Base-by-base conservation (phyloP, 2,329 filamentous ascomycete genomes). In the Fusarium virguliforme region DNA sequence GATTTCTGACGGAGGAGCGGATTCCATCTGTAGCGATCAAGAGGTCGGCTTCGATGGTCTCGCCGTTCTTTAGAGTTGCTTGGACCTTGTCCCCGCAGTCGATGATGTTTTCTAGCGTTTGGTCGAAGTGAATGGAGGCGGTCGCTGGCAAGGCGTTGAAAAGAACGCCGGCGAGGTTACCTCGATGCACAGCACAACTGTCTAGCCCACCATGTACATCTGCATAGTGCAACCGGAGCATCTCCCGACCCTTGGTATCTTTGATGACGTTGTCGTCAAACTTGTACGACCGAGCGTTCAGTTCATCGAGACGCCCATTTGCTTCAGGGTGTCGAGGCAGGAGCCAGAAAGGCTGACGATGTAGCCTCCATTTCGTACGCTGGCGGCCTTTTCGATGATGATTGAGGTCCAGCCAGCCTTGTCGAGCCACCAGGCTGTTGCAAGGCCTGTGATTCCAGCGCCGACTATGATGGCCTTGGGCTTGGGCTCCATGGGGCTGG, bases 341-440 rank as follows among this genome's bases (percentile, higher is more conserved):
- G 22, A 46, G 24, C 41, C 41, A 6, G 41, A 46, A n/a, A 46
- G 41, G 18, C 41, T 46, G 24, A 46, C 24, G 13, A 46, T 24
- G 13, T 46, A 46, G 8, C 41, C 41, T 28, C 41, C 41, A 28
- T 46, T 13, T 46, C 41, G 24, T 13, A 46, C 41, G 13, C 41
- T 46, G 8, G 41, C 41, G 24, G 41, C 41, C n/a, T 24, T 46
- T 46, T 46, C 41, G 4, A 46, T 9, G 15, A 46, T 46, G 8
- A 6, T 46, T 13, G 41, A 28, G 8, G 41, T 28, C 41, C 22
- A 46, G 7, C 41, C 41, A 6, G 41, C 41, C 24, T 3, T 46
- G 8, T 46, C 41, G 4, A 46, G 41, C 41, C 41, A 46, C 41
- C 41, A 46, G 13, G 41, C 41, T 28, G 41, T 46, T 46, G 41